Base-by-base conservation (phyloP, 805 yeast species). In the Saturnispora hagleri region DNA sequence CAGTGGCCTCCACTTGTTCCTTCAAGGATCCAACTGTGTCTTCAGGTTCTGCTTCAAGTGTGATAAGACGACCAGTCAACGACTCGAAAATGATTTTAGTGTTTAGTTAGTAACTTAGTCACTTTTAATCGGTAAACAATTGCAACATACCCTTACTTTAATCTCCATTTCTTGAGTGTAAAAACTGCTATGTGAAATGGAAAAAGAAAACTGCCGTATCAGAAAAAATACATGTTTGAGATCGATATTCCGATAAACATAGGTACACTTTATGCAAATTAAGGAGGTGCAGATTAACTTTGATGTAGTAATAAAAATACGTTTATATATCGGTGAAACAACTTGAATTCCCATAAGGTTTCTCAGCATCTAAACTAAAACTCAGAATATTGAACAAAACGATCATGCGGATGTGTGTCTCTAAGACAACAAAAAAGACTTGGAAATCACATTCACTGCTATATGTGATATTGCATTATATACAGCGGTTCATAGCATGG, bases 1-100 rank as follows among this genome's bases (percentile, higher is more conserved):
- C 98, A 61, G 88, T 88, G 63, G 91, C 97, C 67, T 93, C 98
- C 72, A 91, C 80, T 64, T 85, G 79, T 65, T 91, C 97, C 69
- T 91, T 91, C 69, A 91, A 81, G 47, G 84, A 79, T 42, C 77
- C 54, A 59, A 78, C 82, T 64, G 75, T 79, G 61, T 84, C 89
- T 7, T 74, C 61, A 46, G 87, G 79, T 58, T 84, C 90, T 40
- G 86, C 79, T 58, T 84, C 89, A 55, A 86, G 79, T 53, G 85
- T 80, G 61, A 85, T 85, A 4, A 83, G 88, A 71, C 89, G 82
- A 5, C 95, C 95, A 4, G 91, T 86, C 53, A 86, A 73, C 9
- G 51, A 49, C 51, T 49, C 8, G 4, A 43, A n/a, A 13, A 35
- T 7, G 24, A 10, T 8, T 18, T 13, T 24, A 24, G n/a, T 2